Evolutionary conservation across 768 basidiomycete genomes (phyloP), one percentile per base, ranked within the genome.

Genomic region (Boletellus emodensis): DNA sequence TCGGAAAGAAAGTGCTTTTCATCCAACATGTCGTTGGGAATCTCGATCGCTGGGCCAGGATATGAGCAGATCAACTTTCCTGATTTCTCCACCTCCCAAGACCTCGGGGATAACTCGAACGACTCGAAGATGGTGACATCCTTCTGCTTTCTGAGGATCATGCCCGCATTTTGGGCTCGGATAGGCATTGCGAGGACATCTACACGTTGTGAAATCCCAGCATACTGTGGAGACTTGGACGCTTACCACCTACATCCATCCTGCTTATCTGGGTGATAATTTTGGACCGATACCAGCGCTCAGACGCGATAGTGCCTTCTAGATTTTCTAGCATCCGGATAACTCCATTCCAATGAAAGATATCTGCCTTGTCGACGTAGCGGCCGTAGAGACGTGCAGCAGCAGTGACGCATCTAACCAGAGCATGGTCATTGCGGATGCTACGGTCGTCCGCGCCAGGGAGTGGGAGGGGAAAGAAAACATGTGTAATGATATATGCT

Each of bases 111-210:
- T 7, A 71, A 69, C 51, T 80, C 75, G 47, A 81, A 80, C 10
- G 61, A 22, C n/a, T 45, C 44, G 24, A 26, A 45, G 26, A 46
- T 46, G 22, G 44, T 46, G 44, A 28, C 35, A 12, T 45, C 61
- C 53, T 53, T 22, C 11, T 51, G 30, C 46, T 60, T 62, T 41
- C 68, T 65, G 12, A 75, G 49, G 15, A 80, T 60, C 1, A 81
- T 44, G 13, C 65, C 75, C 2, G 79, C 76, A 37, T 81, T 81
- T 49, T 80, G 79, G 2, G 68, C 67, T 6, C 65, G 62, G 18
- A 81, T 65, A 6, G 65, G 64, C 24, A 78, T 61, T 15, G 62
- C 61, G 14, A 72, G 45, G 24, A 68, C 56, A 45, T 72, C 79
- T 79, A 39, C 20, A 9, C 13, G 15, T 26, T 6, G 10, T 52